These are phyloP conservation scores for Acrocalymma vagum DNA, from an alignment of 2,329 filamentous ascomycete species.

Conservation along the genomic window DNA sequence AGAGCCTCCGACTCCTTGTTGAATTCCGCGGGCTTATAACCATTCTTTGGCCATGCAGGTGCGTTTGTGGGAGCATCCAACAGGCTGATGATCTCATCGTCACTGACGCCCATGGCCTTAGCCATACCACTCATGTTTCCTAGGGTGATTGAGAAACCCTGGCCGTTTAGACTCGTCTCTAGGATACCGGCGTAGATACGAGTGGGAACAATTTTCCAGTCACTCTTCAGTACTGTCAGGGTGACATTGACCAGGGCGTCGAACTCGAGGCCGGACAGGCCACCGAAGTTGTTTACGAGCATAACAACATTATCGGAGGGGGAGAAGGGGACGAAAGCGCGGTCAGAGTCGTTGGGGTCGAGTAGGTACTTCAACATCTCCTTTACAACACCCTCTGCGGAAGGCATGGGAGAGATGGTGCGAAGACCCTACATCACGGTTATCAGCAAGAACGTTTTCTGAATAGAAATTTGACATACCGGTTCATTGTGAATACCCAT, in stretches of 20 bases:
- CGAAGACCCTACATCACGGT: slow-evolving; percentile 48
- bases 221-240: slow-evolving; percentile 50
- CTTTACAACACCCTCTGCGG: slow-evolving; percentile 57
- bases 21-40: slow-evolving; percentile 43
- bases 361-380: slow-evolving; percentile 59
- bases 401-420: slow-evolving; percentile 57
- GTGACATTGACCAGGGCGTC: slow-evolving; percentile 57
- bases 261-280: slow-evolving; percentile 57
- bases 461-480: slow-evolving; percentile 34
- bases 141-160: slow-evolving; percentile 64
- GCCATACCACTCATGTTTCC: slow-evolving; percentile 61
- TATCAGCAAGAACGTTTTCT: not conserved
- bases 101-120: slow-evolving; percentile 47
- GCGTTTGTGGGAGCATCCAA: slow-evolving; percentile 62
- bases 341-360: slow-evolving; percentile 56
- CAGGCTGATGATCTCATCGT: slow-evolving; percentile 55
- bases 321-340: slow-evolving; percentile 59
- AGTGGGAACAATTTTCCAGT: slow-evolving; percentile 58
- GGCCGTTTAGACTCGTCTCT: slow-evolving; percentile 64
- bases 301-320: slow-evolving; percentile 55
- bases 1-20: slow-evolving; percentile 35
- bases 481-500: slow-evolving; percentile 64
- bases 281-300: slow-evolving; percentile 60
- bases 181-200: slow-evolving; percentile 59
- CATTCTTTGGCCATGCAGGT: slow-evolving; percentile 61